Conservation (phyloP, 495 filamentous ascomycete species). For the Hypoxylon fuscum region DNA sequence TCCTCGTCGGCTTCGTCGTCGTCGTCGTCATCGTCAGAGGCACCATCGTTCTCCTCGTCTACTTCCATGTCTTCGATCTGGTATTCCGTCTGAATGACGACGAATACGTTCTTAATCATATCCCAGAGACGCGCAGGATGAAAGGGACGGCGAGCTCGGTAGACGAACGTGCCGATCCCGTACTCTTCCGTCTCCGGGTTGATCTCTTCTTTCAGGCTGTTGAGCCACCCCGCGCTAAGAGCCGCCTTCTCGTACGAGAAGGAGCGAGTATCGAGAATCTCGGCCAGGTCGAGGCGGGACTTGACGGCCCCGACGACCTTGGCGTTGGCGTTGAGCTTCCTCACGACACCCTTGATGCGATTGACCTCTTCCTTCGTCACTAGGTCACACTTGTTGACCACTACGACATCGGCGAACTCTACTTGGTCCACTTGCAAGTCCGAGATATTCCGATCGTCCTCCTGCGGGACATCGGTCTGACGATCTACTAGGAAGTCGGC, state of each 20-base stretch:
- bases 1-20: conserved; percentile 17
- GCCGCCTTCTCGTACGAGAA: conserved; percentile 48
- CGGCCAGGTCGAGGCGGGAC: conserved; percentile 56
- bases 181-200: conserved; percentile 68
- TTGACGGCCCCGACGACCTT: conserved; percentile 59
- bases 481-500: conserved; percentile 64
- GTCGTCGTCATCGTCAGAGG: conserved; percentile 31
- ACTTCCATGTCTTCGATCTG: conserved; percentile 49
- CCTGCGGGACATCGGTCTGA: conserved; percentile 49
- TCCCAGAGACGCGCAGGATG: conserved; percentile 60
- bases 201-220: conserved; percentile 42
- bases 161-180: conserved; percentile 66
- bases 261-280: conserved; percentile 60
- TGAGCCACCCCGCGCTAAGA: conserved; percentile 39
- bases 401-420: conserved; percentile 68
- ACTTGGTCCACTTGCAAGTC: conserved; percentile 70
- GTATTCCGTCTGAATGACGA: conserved; percentile 56
- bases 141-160: conserved; percentile 61
- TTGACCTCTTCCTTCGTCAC: conserved; percentile 49
- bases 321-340: conserved; percentile 60
- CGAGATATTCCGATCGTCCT: conserved; percentile 68
- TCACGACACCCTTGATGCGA: conserved; percentile 56
- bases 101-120: conserved; percentile 62
- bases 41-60: conserved; percentile 49
- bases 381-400: conserved; percentile 62